A percentile compares a stretch with the other conserved stretches of the same genome.
phyloP scores from a whole-genome alignment of 2,329 filamentous ascomycete genomes.

The Colletotrichum costaricense region DNA sequence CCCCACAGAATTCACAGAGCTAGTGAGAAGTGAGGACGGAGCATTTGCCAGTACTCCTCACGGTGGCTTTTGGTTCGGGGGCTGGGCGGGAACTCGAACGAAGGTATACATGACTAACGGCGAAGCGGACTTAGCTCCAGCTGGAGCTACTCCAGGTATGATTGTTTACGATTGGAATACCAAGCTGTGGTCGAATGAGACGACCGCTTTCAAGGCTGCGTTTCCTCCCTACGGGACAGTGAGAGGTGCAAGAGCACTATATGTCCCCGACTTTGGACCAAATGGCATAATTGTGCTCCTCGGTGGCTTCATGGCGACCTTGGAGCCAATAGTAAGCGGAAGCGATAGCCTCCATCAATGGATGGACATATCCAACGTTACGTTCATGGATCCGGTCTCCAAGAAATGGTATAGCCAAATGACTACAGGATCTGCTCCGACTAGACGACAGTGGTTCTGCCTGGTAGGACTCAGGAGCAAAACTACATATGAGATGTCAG shows the following conservation, averaged over 20 bases:
- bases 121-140: background rate
- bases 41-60: background rate
- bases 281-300: background rate
- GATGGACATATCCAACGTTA: background rate
- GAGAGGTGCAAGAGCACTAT: background rate
- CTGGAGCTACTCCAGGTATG: background rate
- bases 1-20: background rate
- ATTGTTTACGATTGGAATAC: background rate
- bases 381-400: background rate
- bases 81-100: background rate
- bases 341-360: background rate
- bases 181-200: background rate
- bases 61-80: background rate
- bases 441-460: background rate
- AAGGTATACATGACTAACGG: background rate
- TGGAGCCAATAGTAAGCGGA: background rate
- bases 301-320: background rate
- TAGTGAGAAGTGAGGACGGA: background rate
- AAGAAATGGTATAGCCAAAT: background rate
- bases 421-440: background rate
- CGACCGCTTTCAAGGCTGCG: background rate
- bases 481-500: background rate
- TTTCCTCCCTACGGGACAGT: background rate
- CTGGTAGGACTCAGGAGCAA: background rate
- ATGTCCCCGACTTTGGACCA: background rate